Evolutionary conservation across 345 rosid species (phyloP).

Genomic region (Dipteronia sinensis): DNA sequence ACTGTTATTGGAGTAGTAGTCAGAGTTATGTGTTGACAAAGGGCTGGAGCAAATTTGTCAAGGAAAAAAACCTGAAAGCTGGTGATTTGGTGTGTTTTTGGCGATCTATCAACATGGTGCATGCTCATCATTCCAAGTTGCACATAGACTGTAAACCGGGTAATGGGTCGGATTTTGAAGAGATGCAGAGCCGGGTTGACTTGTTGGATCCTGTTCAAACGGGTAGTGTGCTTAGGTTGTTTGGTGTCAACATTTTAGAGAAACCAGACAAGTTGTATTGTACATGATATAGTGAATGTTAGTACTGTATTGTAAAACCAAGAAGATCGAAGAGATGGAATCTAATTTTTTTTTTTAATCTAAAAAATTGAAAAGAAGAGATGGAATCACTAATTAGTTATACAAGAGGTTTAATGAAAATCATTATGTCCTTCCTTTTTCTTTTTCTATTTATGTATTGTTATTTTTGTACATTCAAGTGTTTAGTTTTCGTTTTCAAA

Average conservation of each 20-base stretch:
- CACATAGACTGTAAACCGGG: constrained; percentile 33
- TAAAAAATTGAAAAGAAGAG: no score
- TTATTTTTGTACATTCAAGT: no score
- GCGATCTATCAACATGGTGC: constrained; percentile 31
- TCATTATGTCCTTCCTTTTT: no score
- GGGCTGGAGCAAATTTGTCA: constrained; percentile 66
- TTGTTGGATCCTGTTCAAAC: not conserved
- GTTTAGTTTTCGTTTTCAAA: no score
- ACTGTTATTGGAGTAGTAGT: constrained; percentile 68
- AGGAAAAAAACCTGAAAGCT: constrained; percentile 54
- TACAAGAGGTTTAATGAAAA: no score
- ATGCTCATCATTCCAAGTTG: constrained; percentile 28
- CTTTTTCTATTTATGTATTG: no score
- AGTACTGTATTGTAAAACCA: no score
- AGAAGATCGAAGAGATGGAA: no score
- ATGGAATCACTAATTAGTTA: no score
- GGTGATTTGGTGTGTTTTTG: constrained; percentile 50
- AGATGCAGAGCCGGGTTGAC: not conserved
- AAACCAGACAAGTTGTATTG: constrained; percentile 1
- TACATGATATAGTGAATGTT: not conserved
- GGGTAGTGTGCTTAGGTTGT: constrained; percentile 5
- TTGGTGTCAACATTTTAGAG: constrained; percentile 20
- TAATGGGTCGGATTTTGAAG: constrained; percentile 3
- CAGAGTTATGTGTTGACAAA: constrained; percentile 65
- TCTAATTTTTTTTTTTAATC: no score